phyloP scores from a whole-genome alignment of 352 stramenopile species.

The Aphanomyces astaci region DNA sequence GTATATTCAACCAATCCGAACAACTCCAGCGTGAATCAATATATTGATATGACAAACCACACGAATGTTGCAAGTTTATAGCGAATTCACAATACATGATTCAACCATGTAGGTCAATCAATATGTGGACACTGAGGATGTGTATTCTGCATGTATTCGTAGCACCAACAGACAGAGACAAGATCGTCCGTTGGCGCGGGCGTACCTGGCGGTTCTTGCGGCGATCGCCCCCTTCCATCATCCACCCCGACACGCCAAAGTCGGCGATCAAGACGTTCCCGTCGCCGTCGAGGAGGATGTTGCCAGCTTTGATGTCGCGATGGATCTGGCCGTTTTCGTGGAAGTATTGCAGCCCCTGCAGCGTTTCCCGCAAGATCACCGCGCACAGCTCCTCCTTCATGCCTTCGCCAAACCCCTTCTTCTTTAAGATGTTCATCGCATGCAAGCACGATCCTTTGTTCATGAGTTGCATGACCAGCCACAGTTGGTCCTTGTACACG shows the following conservation, averaged over 20 bases:
- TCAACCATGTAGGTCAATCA: no score
- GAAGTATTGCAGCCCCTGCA: conserved; percentile 98
- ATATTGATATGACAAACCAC: no score
- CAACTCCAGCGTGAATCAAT: no score
- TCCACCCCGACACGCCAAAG: conserved; percentile 98
- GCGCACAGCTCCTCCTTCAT: conserved; percentile 94
- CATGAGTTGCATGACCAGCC: conserved; percentile 99
- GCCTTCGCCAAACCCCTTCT: conserved; percentile 81
- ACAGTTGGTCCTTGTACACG: conserved; percentile 95
- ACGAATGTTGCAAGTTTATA: no score
- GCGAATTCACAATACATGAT: no score
- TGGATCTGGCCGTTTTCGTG: conserved; percentile 98
- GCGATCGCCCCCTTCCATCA: conserved; percentile 92
- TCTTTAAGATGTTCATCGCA: conserved; percentile 93
- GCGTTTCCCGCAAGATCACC: conserved; percentile 95
- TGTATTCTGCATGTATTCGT: no score
- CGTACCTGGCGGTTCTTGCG: conserved; percentile 80
- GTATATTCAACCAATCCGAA: no score
- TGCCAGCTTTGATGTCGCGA: conserved; percentile 98
- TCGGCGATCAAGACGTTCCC: conserved; percentile 96
- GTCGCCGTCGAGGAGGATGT: conserved; percentile 91
- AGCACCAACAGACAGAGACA: no score
- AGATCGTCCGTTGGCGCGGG: neutral
- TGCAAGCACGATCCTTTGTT: conserved; percentile 97
- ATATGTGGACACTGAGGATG: no score